Evolutionary conservation across 352 stramenopile species (phyloP).

Genomic region (Globisporangium perplexum): DNA sequence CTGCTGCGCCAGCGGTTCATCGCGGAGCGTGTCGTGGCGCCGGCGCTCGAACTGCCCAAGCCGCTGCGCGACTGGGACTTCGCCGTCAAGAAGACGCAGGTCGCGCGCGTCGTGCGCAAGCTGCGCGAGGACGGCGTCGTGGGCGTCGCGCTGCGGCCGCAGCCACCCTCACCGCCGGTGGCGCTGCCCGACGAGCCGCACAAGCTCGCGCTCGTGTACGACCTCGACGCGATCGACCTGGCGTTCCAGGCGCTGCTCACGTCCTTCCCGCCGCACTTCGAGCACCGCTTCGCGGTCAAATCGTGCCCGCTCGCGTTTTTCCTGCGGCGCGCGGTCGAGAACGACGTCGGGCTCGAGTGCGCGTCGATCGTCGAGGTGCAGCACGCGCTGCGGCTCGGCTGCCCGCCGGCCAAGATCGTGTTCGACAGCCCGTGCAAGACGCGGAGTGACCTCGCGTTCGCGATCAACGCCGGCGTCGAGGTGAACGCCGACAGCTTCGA

Average conservation of each 20-base stretch:
- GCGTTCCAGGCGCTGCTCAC: constrained; percentile 72
- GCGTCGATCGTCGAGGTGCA: constrained; percentile 82
- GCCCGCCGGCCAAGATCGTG: constrained; percentile 72
- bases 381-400: constrained; percentile 69
- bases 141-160: constrained; percentile 1
- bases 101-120: constrained; percentile 52
- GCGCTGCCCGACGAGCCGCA: constrained; percentile 22
- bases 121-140: constrained; percentile 48
- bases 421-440: constrained; percentile 94
- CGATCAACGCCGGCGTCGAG: constrained; percentile 78
- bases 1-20: constrained; percentile 55
- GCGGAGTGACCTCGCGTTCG: constrained; percentile 76
- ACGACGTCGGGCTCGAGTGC: constrained; percentile 73
- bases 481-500: constrained; percentile 91
- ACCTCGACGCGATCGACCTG: constrained; percentile 83
- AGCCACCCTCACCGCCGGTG: constrained; percentile 9
- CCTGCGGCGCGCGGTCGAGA: constrained; percentile 66
- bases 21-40: constrained; percentile 32
- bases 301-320: constrained; percentile 88
- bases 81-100: constrained; percentile 58
- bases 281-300: constrained; percentile 88
- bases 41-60: constrained; percentile 35
- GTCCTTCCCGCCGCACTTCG: constrained; percentile 82
- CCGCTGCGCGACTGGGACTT: constrained; percentile 73
- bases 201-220: constrained; percentile 78